phyloP scores from a whole-genome alignment of 345 rosid genomes.

The Arabidopsis thaliana region DNA sequence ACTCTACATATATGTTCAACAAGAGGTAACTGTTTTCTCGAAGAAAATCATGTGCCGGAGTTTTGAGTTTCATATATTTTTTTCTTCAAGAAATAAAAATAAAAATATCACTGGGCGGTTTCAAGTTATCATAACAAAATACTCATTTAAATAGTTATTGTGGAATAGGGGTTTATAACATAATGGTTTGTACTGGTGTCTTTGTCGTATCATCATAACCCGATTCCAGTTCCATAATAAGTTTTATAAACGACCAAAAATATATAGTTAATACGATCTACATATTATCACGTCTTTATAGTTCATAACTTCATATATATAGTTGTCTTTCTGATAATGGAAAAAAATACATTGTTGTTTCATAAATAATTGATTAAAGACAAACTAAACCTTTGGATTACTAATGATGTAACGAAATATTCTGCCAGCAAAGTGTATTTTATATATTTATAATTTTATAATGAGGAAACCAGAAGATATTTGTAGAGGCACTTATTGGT shows the following conservation, averaged over 20 bases:
- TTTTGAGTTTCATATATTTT: not conserved
- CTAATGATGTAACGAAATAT: conserved; percentile 9
- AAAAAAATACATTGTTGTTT: not conserved
- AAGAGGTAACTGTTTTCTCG: not conserved
- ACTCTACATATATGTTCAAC: conserved; percentile 1
- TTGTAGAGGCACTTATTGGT: conserved; percentile 34
- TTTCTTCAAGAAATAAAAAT: not conserved
- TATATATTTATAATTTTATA: not conserved
- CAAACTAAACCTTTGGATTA: not conserved
- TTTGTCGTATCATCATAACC: not conserved
- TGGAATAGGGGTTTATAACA: not conserved
- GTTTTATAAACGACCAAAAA: not conserved
- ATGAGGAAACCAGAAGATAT: conserved; percentile 29
- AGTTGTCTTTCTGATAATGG: conserved; percentile 1
- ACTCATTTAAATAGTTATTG: not conserved
- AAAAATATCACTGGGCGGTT: not conserved
- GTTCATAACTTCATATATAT: not conserved
- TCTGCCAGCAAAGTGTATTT: not conserved
- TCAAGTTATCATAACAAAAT: not conserved
- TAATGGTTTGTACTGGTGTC: not conserved
- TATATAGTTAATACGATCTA: not conserved
- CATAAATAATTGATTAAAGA: conserved; percentile 13
- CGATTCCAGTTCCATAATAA: not conserved
- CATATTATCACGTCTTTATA: not conserved
- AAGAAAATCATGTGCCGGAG: not conserved